Evolutionary conservation across 2,329 filamentous ascomycete species (phyloP).

Genomic region (Claviceps humidiphila): DNA sequence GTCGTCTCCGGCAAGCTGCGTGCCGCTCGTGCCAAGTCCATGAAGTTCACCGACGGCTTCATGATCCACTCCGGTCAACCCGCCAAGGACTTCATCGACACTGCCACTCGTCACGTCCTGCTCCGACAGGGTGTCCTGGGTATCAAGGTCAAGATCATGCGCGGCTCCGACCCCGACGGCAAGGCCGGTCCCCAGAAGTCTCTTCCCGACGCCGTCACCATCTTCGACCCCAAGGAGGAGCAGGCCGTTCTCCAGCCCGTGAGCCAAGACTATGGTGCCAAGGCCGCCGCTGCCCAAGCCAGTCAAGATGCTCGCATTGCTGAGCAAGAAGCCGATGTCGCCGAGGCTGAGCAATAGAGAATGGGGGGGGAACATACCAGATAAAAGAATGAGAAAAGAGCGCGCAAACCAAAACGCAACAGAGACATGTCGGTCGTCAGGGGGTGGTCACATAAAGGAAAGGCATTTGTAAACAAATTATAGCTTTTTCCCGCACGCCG

Average conservation of each 20-base stretch:
- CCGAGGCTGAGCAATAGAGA: slow-evolving; percentile 28
- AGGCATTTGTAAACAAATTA: too few species aligned
- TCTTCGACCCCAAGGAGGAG: slow-evolving; percentile 99
- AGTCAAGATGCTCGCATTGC: slow-evolving; percentile 46
- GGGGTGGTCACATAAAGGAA: too few species aligned
- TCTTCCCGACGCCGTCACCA: slow-evolving; percentile 95
- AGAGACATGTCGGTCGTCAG: too few species aligned
- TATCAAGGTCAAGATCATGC: slow-evolving; percentile 99
- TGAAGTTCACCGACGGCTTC: slow-evolving; percentile 99
- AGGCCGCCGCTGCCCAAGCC: slow-evolving; percentile 60
- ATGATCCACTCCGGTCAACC: slow-evolving; percentile 99
- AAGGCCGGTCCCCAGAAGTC: slow-evolving; percentile 96
- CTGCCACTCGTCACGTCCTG: slow-evolving; percentile 95
- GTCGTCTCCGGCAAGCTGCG: slow-evolving; percentile 98
- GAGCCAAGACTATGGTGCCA: slow-evolving; percentile 97
- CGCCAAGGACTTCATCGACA: slow-evolving; percentile 99
- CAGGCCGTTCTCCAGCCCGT: slow-evolving; percentile 85
- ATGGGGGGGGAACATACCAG: slow-evolving; percentile 8
- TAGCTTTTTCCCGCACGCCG: too few species aligned
- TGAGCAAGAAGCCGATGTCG: slow-evolving; percentile 44
- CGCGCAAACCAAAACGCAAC: neutral
- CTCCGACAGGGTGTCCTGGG: slow-evolving; percentile 98
- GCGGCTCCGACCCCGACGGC: slow-evolving; percentile 97
- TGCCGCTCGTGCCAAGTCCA: slow-evolving; percentile 97
- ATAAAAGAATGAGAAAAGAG: neutral